Conservation (phyloP, 2,329 filamentous ascomycete species). For the Trichoderma sp. region DNA sequence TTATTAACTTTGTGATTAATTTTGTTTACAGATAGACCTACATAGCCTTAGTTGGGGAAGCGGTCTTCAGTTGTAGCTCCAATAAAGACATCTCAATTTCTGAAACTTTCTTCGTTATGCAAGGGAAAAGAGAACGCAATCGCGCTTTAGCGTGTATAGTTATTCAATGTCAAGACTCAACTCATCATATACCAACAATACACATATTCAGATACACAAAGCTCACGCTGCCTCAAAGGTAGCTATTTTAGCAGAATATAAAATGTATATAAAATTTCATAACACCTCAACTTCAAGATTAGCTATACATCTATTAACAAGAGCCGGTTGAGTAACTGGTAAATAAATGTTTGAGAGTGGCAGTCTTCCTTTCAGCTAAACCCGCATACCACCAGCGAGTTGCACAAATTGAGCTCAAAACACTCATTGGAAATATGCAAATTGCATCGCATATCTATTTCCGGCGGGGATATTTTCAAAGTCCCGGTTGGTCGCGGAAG, state of each 20-base stretch:
- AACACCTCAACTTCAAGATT: background rate
- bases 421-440: background rate
- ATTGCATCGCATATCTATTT: background rate
- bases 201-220: background rate
- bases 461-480: background rate
- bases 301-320: background rate
- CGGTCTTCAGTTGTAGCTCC: background rate
- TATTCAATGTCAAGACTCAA: background rate
- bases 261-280: background rate
- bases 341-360: background rate
- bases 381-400: background rate
- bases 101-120: background rate
- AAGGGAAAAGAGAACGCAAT: background rate
- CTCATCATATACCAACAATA: background rate
- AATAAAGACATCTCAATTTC: background rate
- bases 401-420: background rate
- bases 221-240: background rate
- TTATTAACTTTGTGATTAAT: no score
- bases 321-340: background rate
- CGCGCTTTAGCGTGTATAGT: background rate
- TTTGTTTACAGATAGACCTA: no score
- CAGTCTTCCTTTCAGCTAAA: background rate
- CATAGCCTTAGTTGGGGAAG: background rate
- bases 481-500: background rate
- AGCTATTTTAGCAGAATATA: background rate